These are phyloP conservation scores for Penicillium malachiteum DNA, from an alignment of 495 filamentous ascomycete genomes.

Conservation along the genomic window DNA sequence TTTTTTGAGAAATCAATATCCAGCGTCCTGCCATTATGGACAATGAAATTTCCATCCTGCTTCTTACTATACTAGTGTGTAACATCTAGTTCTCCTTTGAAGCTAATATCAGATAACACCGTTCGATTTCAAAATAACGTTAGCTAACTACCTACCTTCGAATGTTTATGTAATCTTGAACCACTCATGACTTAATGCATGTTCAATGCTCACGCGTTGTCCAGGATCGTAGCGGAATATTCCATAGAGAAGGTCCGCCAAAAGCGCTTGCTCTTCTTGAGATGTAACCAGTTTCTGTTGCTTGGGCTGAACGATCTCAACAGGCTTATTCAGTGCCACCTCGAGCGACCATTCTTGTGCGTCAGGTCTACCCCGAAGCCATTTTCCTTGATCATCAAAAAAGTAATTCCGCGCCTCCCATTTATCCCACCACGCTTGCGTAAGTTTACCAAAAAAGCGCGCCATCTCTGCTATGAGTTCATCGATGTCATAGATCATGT, in stretches of 20 bases:
- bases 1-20: too few relatives aligned
- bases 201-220: background rate
- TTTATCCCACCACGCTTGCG: background rate
- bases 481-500: conserved; percentile 1
- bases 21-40: too few relatives aligned
- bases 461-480: background rate
- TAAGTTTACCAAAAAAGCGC: background rate
- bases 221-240: background rate
- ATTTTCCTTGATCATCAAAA: background rate
- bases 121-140: too few relatives aligned
- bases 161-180: background rate
- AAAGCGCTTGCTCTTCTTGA: background rate
- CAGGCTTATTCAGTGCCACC: background rate
- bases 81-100: too few relatives aligned
- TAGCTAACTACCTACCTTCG: too few relatives aligned
- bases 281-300: background rate
- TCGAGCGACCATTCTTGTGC: background rate
- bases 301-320: background rate
- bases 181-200: background rate
- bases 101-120: too few relatives aligned
- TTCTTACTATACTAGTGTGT: too few relatives aligned
- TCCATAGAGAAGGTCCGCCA: background rate
- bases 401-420: background rate
- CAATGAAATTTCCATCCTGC: too few relatives aligned
- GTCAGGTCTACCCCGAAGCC: background rate